Evolutionary conservation across 192 early-diverging fungal genomes (phyloP).

Genomic region (Entomortierella chlamydospora): DNA sequence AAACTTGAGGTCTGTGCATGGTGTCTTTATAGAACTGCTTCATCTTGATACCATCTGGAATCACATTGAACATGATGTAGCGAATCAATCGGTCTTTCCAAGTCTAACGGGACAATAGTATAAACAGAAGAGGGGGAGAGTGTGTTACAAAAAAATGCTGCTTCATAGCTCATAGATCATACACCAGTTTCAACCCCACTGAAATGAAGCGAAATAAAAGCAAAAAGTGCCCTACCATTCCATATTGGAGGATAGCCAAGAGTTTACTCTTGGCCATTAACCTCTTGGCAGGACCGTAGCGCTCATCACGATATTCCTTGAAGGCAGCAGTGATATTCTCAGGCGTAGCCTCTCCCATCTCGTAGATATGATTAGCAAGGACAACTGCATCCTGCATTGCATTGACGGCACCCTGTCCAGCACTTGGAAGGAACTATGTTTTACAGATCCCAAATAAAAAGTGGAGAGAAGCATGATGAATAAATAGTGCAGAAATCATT

Average conservation of each 20-base stretch:
- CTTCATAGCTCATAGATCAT: not conserved
- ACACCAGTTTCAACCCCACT: too few relatives aligned
- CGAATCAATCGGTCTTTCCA: constrained; percentile 7
- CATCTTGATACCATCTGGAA: constrained; percentile 11
- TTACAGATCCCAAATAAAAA: not conserved
- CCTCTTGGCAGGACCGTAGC: not conserved
- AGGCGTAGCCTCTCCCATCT: not conserved
- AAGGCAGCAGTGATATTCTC: constrained; percentile 5
- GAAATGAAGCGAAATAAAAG: too few relatives aligned
- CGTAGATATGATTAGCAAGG: constrained; percentile 9
- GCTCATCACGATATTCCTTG: constrained; percentile 1
- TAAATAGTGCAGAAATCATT: too few relatives aligned
- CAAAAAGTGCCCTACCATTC: constrained; percentile 5
- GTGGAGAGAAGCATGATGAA: too few relatives aligned
- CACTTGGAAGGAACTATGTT: constrained; percentile 8
- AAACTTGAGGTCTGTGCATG: constrained; percentile 9
- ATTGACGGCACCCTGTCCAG: constrained; percentile 11
- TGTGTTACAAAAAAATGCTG: too few relatives aligned
- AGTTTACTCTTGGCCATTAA: constrained; percentile 1
- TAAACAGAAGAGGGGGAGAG: not conserved
- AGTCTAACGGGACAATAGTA: constrained; percentile 16
- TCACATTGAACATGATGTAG: constrained; percentile 10
- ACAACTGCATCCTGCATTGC: constrained; percentile 17
- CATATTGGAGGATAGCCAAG: constrained; percentile 11
- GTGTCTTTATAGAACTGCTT: constrained; percentile 10